A percentile compares a stretch with the other conserved stretches of the same genome.
These are phyloP conservation scores for Serendipita sp. DNA, from an alignment of 768 basidiomycete genomes.

Conservation along the genomic window DNA sequence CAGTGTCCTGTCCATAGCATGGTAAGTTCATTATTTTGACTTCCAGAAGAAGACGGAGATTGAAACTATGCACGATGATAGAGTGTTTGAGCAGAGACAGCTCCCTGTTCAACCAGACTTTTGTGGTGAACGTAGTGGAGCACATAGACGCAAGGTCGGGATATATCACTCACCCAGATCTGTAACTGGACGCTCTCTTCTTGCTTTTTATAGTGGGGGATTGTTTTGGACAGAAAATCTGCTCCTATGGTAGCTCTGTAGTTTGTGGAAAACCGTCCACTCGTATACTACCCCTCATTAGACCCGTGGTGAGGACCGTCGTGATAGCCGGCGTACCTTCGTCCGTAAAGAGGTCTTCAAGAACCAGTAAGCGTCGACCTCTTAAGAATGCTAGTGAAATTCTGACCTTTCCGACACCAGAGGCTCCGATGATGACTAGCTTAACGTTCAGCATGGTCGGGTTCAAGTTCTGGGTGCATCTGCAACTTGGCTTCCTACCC, in stretches of 20 bases:
- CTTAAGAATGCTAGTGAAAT: not conserved
- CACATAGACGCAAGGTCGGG: not conserved
- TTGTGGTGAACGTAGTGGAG: not conserved
- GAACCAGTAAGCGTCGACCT: not conserved
- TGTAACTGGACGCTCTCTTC: conserved; percentile 49
- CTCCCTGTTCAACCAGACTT: not conserved
- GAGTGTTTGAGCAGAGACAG: not conserved
- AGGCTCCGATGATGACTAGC: conserved; percentile 64
- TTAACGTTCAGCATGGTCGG: conserved; percentile 52
- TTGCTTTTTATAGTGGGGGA: conserved; percentile 40
- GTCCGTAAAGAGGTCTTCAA: conserved; percentile 14
- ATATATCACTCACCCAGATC: conserved; percentile 34
- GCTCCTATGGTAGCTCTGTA: conserved; percentile 79
- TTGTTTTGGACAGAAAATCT: conserved; percentile 68
- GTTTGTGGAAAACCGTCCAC: conserved; percentile 53
- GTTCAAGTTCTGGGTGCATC: not conserved
- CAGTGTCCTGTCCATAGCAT: conserved; percentile 42
- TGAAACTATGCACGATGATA: not conserved
- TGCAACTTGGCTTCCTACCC: not conserved
- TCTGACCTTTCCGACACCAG: conserved; percentile 63
- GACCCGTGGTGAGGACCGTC: not conserved
- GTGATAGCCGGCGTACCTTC: conserved; percentile 10
- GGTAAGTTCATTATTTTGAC: conserved; percentile 3
- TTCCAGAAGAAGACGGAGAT: not conserved
- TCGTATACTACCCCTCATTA: conserved; percentile 41